Conservation (phyloP, 345 rosid genomes). For the Clarkia xantiana region DNA sequence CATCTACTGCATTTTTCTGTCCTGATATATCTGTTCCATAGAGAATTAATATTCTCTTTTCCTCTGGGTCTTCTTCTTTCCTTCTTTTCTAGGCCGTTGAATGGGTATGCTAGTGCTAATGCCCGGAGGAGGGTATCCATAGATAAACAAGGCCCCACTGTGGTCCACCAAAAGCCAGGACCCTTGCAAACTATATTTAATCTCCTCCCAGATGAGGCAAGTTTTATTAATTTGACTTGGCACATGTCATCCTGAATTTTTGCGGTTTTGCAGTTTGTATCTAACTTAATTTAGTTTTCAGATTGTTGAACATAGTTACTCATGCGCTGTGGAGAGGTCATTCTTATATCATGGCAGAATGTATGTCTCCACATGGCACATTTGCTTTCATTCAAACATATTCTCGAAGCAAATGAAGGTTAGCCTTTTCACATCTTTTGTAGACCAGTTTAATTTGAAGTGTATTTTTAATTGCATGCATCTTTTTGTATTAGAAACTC, state of each 20-base stretch:
- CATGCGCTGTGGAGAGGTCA: constrained; percentile 96
- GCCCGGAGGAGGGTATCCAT: constrained; percentile 51
- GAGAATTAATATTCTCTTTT: background rate
- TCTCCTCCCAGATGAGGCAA: constrained; percentile 83
- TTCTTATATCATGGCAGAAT: constrained; percentile 97
- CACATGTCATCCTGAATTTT: no score
- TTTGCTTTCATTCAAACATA: constrained; percentile 96
- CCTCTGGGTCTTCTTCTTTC: background rate
- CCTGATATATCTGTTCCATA: no score
- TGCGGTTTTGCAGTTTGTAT: constrained; percentile 3
- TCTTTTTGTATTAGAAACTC: background rate
- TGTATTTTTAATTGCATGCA: background rate
- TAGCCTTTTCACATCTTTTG: constrained; percentile 6
- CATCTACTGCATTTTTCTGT: no score
- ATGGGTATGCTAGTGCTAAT: constrained; percentile 64
- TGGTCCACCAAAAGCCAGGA: constrained; percentile 95
- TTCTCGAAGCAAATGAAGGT: constrained; percentile 99
- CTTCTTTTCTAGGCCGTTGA: constrained; percentile 30
- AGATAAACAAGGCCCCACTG: constrained; percentile 79
- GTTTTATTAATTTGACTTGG: no score
- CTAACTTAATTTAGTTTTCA: constrained; percentile 18
- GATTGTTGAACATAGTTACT: constrained; percentile 84
- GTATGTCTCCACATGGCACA: constrained; percentile 96
- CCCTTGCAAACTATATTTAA: constrained; percentile 83
- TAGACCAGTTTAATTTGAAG: constrained; percentile 3